phyloP scores from a whole-genome alignment of 1,284 basidiomycete genomes.

The Apiotrichum sp. region DNA sequence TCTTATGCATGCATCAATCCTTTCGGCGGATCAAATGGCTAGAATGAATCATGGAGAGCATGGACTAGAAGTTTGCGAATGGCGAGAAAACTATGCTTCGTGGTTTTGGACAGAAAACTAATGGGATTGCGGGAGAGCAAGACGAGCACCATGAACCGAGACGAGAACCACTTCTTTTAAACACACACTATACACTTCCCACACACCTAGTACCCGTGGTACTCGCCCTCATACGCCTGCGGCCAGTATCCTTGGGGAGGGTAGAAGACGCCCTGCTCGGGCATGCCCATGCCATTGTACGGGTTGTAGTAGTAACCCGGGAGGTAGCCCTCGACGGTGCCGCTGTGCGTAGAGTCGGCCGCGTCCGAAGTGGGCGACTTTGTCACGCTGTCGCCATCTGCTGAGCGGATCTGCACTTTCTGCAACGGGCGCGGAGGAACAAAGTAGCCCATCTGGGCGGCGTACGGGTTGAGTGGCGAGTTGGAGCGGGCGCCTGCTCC shows the following conservation, averaged over 20 bases:
- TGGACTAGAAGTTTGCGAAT: too few species aligned
- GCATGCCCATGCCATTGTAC: slow-evolving; percentile 17
- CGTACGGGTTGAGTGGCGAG: slow-evolving; percentile 28
- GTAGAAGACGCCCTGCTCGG: slow-evolving; percentile 8
- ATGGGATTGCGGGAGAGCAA: too few species aligned
- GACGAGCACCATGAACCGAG: too few species aligned
- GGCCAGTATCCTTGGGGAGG: slow-evolving; percentile 17
- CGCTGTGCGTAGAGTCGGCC: slow-evolving; percentile 4
- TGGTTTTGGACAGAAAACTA: too few species aligned
- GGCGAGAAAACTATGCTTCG: too few species aligned
- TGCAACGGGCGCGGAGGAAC: slow-evolving; percentile 25
- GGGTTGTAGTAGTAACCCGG: slow-evolving; percentile 23
- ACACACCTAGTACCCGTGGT: not conserved
- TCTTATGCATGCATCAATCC: too few species aligned
- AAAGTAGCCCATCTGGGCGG: slow-evolving; percentile 22
- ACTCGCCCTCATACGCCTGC: slow-evolving; percentile 20
- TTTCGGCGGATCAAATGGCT: too few species aligned
- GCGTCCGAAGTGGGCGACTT: slow-evolving; percentile 12
- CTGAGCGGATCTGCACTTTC: slow-evolving; percentile 29
- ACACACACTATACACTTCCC: too few species aligned
- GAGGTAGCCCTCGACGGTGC: slow-evolving; percentile 6
- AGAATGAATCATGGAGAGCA: too few species aligned
- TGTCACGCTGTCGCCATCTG: slow-evolving; percentile 4
- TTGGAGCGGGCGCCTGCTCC: slow-evolving; percentile 3
- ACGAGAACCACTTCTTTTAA: too few species aligned